Base-by-base conservation (phyloP, 345 rosid species). In the Aquilaria malaccensis region DNA sequence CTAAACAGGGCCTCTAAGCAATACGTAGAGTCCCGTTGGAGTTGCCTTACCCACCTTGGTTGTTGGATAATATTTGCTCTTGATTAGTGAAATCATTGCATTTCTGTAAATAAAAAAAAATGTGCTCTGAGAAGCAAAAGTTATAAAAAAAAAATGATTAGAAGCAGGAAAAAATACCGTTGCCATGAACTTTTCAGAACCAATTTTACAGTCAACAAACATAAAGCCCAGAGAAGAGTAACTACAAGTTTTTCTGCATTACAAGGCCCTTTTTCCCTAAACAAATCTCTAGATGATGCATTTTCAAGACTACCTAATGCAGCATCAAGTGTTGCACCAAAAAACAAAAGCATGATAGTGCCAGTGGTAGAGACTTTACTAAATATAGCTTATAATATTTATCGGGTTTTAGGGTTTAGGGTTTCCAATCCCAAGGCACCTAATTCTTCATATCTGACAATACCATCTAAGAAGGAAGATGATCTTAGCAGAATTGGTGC, bases 401-500 rank as follows among this genome's bases (percentile, higher is more conserved):
- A 72, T 75, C 81, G 22, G 22, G 22, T 22, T 22, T 22, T 22
- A 22, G 22, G 22, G 22, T 22, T 22, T 22, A 22, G 22, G 22
- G 22, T 61, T 9, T 67, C 76, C 84, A 82, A 77, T 65, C 70
- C 69, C 47, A 63, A 55, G 72, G 75, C 70, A 68, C 81, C 83
- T 3, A 72, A 74, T 58, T 80, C 80, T 14, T 74, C 77, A 50
- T 76, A 77, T 62, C 56, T 75, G 75, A 74, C 52, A 80, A 80
- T 72, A 53, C 78, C 81, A 63, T 79, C 70, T 13, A 87, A 75
- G 60, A 80, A 56, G 63, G 80, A 77, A 67, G 80, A 73, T 52
- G 89, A 84, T 71, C 85, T 80, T 32, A 93, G 68, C 55, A 79
- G 76, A 81, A 80, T 87, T 33, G 96, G 94, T 55, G 89, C 86